Conservation (phyloP, 148 eudicot species). For the Rhododendron henanense region DNA sequence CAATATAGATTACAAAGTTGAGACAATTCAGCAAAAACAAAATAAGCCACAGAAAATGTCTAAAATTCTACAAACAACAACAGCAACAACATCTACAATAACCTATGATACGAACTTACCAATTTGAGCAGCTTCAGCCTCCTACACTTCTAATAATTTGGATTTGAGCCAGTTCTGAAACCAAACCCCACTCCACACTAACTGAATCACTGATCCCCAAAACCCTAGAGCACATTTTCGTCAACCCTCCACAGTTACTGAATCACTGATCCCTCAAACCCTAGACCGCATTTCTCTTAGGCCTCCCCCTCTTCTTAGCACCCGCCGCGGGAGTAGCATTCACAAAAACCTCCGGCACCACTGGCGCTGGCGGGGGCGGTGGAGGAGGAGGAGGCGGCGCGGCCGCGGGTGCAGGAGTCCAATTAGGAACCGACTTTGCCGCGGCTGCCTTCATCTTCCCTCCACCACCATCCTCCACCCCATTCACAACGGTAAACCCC, state of each 20-base stretch:
- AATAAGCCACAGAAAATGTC: neutral
- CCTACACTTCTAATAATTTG: neutral
- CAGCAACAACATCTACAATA: neutral
- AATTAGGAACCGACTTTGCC: constrained; percentile 12
- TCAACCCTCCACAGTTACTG: neutral
- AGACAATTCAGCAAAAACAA: neutral
- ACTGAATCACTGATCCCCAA: neutral
- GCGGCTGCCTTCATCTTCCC: constrained; percentile 1
- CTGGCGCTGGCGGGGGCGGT: neutral
- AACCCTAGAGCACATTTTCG: neutral
- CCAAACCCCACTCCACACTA: neutral
- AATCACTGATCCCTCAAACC: neutral
- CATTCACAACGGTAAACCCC: constrained; percentile 42
- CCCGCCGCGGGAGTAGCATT: neutral
- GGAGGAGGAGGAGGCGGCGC: neutral
- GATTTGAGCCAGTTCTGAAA: neutral
- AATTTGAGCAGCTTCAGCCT: neutral
- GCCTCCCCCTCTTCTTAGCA: constrained; percentile 49
- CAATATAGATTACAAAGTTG: neutral
- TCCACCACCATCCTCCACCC: neutral
- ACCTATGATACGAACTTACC: neutral
- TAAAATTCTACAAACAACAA: neutral
- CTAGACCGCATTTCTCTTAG: constrained; percentile 28
- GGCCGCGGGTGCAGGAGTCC: constrained; percentile 26
- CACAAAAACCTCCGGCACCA: constrained; percentile 6